Base-by-base conservation (phyloP, 345 rosid species). In the Pugionium dolabratum region DNA sequence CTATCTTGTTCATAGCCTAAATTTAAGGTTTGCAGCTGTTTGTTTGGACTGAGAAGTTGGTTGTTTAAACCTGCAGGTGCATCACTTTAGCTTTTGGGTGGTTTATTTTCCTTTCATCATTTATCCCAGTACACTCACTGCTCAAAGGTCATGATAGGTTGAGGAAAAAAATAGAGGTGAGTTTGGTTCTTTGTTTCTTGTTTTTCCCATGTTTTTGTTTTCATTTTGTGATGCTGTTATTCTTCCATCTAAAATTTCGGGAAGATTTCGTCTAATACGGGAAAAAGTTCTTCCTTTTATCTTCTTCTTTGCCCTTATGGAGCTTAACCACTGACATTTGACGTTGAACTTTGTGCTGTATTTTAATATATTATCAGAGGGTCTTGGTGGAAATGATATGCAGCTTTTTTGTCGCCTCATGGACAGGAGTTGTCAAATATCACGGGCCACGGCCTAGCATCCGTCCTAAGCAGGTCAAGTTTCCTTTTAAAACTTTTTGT, bases 371-470 rank as follows among this genome's bases (percentile, higher is more conserved):
- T 57, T 72, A 66, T 53, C 80, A 91, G 97, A 87, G 99, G 90
- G 69, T 76, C 59, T 81, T 91, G 85, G 96, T 91, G 83, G 97
- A 95, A 86, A 75, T 95, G 79, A 91, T 95, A 10, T 91, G 99
- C 84, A 87, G 97, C 81, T 95, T 91, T 81, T 95, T 91, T 77
- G 98, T 95, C 69, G 97, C 95, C 35, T 95, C 99, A 29, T 95
- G 99, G 99, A 89, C 99, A 54, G 96, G 97, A 27, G 95, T 84
- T 52, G 95, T 91, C 51, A 91, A 80, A 69, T 91, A 91, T 79
- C 96, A 89, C 43, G 98, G 98, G 30, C 98, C 96, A 11, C 47
- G 90, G 42, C 99, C 99, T 55, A 91, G 99, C 71, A 89, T 83
- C 2, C 93, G 99, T 28, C 99, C 96, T 64, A 82, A 89, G 70